phyloP scores from a whole-genome alignment of 176 grass and related monocot genomes.

The Paspalum notatum region DNA sequence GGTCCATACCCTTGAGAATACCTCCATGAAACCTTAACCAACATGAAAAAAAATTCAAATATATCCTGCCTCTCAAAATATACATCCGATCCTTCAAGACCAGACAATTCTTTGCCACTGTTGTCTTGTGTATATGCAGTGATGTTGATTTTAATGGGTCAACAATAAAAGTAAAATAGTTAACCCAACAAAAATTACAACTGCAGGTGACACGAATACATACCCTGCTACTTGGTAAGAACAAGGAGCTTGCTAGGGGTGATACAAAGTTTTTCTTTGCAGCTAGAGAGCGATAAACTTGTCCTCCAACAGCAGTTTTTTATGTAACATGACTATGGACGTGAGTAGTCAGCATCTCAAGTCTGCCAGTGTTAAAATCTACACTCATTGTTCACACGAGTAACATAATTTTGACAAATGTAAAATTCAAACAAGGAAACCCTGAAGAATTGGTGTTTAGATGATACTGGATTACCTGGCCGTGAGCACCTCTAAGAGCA shows the following conservation, averaged over 20 bases:
- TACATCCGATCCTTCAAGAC: not conserved
- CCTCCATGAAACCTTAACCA: too few relatives aligned
- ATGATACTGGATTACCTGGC: not conserved
- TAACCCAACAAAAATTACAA: not conserved
- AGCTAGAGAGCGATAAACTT: not conserved
- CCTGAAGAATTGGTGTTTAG: not conserved
- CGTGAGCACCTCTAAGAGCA: not conserved
- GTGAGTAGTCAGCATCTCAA: not conserved
- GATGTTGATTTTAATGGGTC: not conserved
- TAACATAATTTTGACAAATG: not conserved
- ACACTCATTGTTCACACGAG: not conserved
- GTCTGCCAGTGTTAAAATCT: not conserved
- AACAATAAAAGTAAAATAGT: not conserved
- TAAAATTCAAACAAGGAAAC: not conserved
- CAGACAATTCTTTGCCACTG: not conserved
- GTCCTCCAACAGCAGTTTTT: not conserved
- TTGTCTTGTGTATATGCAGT: not conserved
- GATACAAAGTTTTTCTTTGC: not conserved
- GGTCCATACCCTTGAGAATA: too few relatives aligned
- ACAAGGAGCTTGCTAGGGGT: not conserved
- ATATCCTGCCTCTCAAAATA: not conserved
- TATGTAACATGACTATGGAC: not conserved
- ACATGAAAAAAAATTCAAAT: not conserved
- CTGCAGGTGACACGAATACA: not conserved
- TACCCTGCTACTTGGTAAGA: not conserved